These are phyloP conservation scores for Pholiota microspora DNA, from an alignment of 768 basidiomycete genomes.

Conservation along the genomic window DNA sequence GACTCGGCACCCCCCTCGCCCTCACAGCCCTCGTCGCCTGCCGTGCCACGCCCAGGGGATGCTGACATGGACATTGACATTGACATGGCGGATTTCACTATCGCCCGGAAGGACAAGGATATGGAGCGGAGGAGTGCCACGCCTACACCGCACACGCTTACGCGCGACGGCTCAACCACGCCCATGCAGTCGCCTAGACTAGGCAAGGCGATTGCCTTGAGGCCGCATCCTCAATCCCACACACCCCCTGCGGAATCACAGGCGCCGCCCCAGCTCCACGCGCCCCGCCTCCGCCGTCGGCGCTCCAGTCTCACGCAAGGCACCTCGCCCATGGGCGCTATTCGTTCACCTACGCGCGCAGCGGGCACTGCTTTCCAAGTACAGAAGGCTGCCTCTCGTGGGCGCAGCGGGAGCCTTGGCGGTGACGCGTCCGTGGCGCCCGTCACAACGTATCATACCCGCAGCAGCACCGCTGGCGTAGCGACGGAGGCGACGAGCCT, in stretches of 20 bases:
- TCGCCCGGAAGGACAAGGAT: neutral
- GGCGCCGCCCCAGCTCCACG: conserved; percentile 1
- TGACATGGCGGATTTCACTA: conserved; percentile 12
- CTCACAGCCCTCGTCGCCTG: conserved; percentile 10
- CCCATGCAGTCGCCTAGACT: conserved; percentile 9
- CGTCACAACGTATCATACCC: neutral
- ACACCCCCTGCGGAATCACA: conserved; percentile 15
- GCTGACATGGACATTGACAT: conserved; percentile 20
- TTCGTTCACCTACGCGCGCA: conserved; percentile 55
- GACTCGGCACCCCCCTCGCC: conserved; percentile 20
- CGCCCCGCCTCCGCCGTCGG: conserved; percentile 52
- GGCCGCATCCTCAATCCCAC: conserved; percentile 11
- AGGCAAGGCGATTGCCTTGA: conserved; percentile 16
- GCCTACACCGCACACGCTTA: conserved; percentile 26
- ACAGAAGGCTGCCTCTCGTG: conserved; percentile 38
- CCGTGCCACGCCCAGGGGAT: conserved; percentile 6
- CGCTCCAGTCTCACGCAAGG: conserved; percentile 61
- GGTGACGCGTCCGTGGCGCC: conserved; percentile 10
- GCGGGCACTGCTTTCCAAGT: conserved; percentile 51
- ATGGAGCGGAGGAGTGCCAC: conserved; percentile 23
- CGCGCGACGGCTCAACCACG: neutral
- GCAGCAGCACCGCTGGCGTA: conserved; percentile 25
- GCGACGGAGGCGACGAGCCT: conserved; percentile 39
- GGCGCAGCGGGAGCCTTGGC: conserved; percentile 46
- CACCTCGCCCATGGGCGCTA: conserved; percentile 51